Evolutionary conservation across 2,329 filamentous ascomycete genomes (phyloP).

Genomic region (Clarireedia sp.): DNA sequence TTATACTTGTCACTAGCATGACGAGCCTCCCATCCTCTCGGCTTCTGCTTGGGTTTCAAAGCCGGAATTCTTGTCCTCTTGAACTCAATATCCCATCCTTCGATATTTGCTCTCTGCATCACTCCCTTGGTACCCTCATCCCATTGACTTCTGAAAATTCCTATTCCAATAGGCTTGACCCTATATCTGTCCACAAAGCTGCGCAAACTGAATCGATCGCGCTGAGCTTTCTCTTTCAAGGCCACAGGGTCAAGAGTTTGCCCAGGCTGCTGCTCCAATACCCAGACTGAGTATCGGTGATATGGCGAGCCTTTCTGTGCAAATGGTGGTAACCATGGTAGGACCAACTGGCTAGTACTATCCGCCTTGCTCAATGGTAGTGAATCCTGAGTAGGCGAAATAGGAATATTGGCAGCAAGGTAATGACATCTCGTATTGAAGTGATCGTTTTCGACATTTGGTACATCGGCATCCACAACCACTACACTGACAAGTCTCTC

Average conservation of each 20-base stretch:
- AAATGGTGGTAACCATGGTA: slow-evolving; percentile 78
- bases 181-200: slow-evolving; percentile 63
- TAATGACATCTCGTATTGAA: slow-evolving; percentile 83
- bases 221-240: slow-evolving; percentile 46
- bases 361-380: slow-evolving; percentile 58
- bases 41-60: slow-evolving; percentile 53
- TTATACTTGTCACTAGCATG: slow-evolving; percentile 57
- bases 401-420: slow-evolving; percentile 66
- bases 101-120: slow-evolving; percentile 70
- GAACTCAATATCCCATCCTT: slow-evolving; percentile 76
- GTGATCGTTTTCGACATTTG: slow-evolving; percentile 62
- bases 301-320: slow-evolving; percentile 87
- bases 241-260: slow-evolving; percentile 48
- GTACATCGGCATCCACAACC: slow-evolving; percentile 86
- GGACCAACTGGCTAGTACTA: slow-evolving; percentile 53
- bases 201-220: slow-evolving; percentile 68
- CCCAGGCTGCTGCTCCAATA: slow-evolving; percentile 69
- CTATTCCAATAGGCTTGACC: slow-evolving; percentile 69
- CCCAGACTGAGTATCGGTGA: slow-evolving; percentile 76
- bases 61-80: slow-evolving; percentile 69
- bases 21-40: slow-evolving; percentile 59
- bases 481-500: slow-evolving; percentile 76
- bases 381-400: slow-evolving; percentile 51
- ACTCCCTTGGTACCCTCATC: slow-evolving; percentile 81
- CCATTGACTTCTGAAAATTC: slow-evolving; percentile 83